phyloP scores from a whole-genome alignment of 371 early-diverging fungal species.

The Phascolomyces articulosus region DNA sequence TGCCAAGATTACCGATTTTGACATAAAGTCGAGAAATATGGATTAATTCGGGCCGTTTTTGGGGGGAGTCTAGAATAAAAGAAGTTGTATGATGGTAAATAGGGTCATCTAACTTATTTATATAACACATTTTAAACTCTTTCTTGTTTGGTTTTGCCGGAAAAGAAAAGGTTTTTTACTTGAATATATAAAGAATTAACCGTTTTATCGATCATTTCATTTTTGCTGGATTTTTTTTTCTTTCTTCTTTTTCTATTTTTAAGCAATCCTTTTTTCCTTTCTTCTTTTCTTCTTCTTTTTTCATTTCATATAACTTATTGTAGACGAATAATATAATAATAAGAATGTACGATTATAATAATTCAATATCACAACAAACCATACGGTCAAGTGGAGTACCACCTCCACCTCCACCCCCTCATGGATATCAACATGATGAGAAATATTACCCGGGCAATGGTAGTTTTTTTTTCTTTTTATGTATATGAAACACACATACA shows the following conservation, averaged over 20 bases:
- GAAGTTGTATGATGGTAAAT: no score
- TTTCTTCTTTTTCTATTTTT: background rate
- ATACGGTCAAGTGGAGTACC: background rate
- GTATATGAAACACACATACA: no score
- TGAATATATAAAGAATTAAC: no score
- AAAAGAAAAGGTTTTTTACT: no score
- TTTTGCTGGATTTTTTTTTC: background rate
- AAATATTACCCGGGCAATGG: conserved; percentile 1
- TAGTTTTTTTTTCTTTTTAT: no score
- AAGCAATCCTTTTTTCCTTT: no score
- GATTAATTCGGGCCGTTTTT: background rate
- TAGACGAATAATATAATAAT: background rate
- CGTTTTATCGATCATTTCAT: no score
- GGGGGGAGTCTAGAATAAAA: no score
- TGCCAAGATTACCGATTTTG: no score
- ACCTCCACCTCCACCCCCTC: background rate
- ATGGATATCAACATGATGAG: conserved; percentile 1
- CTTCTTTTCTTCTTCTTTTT: background rate
- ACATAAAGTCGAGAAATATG: background rate
- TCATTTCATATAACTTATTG: background rate
- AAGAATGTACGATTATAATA: background rate
- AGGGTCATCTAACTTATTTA: no score
- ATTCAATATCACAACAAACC: background rate
- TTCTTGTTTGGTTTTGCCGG: background rate
- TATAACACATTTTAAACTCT: background rate